Evolutionary conservation across 352 stramenopile genomes (phyloP).

Genomic region (Phytophthora palmivora): DNA sequence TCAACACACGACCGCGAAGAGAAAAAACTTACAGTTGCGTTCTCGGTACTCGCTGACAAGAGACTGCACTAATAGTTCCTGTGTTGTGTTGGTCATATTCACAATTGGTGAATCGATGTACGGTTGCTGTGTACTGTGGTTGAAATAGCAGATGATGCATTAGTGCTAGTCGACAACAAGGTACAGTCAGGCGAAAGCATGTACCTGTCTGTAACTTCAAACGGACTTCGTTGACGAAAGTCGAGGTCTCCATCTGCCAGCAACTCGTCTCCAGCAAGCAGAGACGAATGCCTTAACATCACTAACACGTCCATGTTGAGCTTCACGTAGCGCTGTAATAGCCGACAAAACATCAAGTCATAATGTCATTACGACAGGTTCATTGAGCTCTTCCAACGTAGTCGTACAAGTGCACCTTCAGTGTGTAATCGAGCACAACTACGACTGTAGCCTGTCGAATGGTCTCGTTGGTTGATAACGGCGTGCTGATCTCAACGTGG

Average conservation of each 20-base stretch:
- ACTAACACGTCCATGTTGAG: constrained; percentile 77
- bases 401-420: constrained; percentile 37
- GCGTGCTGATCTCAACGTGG: constrained; percentile 54
- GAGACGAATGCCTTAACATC: constrained; percentile 44
- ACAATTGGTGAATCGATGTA: constrained; percentile 47
- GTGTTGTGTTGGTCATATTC: constrained; percentile 46
- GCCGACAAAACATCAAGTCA: background rate
- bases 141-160: background rate
- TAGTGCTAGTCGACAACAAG: background rate
- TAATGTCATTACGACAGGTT: constrained; percentile 5
- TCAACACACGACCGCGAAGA: background rate
- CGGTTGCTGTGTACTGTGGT: constrained; percentile 40
- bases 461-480: constrained; percentile 50
- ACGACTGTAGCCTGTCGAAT: constrained; percentile 58
- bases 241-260: constrained; percentile 68
- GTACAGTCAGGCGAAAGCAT: constrained; percentile 2
- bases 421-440: constrained; percentile 69
- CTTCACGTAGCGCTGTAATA: constrained; percentile 42
- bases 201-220: constrained; percentile 56
- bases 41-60: constrained; percentile 48
- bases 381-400: background rate
- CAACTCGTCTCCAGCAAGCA: constrained; percentile 44
- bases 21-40: constrained; percentile 52
- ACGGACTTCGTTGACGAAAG: constrained; percentile 52
- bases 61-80: constrained; percentile 48